These are phyloP conservation scores for Populus hybrid DNA, from an alignment of 441 rosid genomes.

Conservation along the genomic window DNA sequence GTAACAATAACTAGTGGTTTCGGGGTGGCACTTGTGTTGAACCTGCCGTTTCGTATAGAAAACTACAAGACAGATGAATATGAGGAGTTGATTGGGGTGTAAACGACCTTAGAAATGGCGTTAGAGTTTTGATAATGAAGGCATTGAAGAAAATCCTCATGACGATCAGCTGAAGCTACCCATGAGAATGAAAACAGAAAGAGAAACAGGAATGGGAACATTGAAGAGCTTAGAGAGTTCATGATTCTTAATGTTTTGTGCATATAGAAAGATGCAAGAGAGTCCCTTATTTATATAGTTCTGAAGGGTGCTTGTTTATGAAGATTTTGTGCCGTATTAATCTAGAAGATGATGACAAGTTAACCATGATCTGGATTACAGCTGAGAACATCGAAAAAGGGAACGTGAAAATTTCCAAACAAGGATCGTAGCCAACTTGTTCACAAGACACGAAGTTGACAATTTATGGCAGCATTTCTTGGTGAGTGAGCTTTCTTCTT, in stretches of 20 bases:
- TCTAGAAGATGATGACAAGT: too few species aligned
- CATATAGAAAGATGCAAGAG: too few species aligned
- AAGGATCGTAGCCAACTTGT: not conserved
- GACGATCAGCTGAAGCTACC: conserved; percentile 4
- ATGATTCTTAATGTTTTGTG: not conserved
- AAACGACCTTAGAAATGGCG: conserved; percentile 8
- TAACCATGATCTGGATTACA: too few species aligned
- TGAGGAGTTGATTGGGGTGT: conserved; percentile 24
- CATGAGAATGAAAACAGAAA: not conserved
- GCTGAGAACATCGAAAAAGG: too few species aligned
- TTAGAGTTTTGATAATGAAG: not conserved
- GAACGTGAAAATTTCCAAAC: not conserved
- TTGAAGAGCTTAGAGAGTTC: not conserved
- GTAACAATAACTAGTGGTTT: conserved; percentile 59
- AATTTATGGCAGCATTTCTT: not conserved
- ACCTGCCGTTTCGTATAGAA: conserved; percentile 46
- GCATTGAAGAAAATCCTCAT: conserved; percentile 20
- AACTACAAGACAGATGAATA: conserved; percentile 23
- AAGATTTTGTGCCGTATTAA: too few species aligned
- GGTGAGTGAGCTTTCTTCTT: not conserved
- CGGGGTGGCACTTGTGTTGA: conserved; percentile 32
- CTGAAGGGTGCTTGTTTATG: not conserved
- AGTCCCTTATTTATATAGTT: too few species aligned
- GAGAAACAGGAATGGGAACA: not conserved
- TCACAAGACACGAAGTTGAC: not conserved